Evolutionary conservation across 2,329 filamentous ascomycete genomes (phyloP).

Genomic region (Arthrobotrys sinensis): DNA sequence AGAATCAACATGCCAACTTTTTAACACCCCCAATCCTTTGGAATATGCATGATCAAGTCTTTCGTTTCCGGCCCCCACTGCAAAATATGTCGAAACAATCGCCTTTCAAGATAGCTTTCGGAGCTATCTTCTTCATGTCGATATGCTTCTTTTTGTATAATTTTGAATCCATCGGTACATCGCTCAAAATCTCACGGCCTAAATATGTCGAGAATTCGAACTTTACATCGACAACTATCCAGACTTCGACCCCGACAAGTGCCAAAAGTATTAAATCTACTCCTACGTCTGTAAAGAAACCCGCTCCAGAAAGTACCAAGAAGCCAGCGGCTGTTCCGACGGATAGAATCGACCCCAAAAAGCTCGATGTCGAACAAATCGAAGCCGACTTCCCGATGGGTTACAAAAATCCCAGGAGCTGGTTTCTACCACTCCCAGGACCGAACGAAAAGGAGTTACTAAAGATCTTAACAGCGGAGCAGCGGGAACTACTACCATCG

Average conservation of each 20-base stretch:
- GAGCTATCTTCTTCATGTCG: conserved; percentile 41
- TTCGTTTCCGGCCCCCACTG: not conserved
- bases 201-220: not conserved
- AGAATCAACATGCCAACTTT: not conserved
- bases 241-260: not conserved
- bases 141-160: conserved; percentile 37
- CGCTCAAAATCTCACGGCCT: not conserved
- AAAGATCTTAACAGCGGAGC: conserved; percentile 17
- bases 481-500: conserved; percentile 14
- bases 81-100: conserved; percentile 10
- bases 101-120: conserved; percentile 32
- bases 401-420: conserved; percentile 38
- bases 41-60: conserved; percentile 1
- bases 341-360: conserved; percentile 22
- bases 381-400: conserved; percentile 52
- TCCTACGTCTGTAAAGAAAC: not conserved
- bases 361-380: conserved; percentile 55
- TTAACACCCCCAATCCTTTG: too few relatives aligned
- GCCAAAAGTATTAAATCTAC: not conserved
- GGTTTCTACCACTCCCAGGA: conserved; percentile 28
- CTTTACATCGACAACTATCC: not conserved
- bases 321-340: not conserved
- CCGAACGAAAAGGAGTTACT: conserved; percentile 26
- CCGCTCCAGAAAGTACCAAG: not conserved
- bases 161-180: conserved; percentile 6